Evolutionary conservation across 2,329 filamentous ascomycete species (phyloP).

Genomic region (Triangularia verruculosa): DNA sequence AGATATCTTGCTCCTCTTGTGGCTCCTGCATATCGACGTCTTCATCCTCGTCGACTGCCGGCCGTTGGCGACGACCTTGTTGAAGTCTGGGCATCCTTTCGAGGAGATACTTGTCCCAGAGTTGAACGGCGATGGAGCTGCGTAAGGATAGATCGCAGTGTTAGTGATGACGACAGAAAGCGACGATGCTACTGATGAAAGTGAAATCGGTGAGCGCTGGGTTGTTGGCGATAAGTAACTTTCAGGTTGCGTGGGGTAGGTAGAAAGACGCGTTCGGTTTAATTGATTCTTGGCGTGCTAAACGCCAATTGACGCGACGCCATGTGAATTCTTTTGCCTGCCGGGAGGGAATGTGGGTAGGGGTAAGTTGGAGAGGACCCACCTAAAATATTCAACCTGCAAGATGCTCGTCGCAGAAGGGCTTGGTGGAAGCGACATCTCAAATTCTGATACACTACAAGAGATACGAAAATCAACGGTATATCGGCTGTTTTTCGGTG

Average conservation of each 20-base stretch:
- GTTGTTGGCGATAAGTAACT: neutral
- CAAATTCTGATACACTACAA: neutral
- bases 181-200: neutral
- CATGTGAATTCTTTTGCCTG: neutral
- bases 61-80: conserved; percentile 11
- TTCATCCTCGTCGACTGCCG: conserved; percentile 17
- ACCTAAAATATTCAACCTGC: conserved; percentile 24
- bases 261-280: neutral
- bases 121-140: neutral
- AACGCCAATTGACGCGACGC: conserved; percentile 9
- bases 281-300: conserved; percentile 9
- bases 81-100: neutral
- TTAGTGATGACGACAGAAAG: neutral
- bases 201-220: no score
- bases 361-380: conserved; percentile 12
- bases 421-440: neutral
- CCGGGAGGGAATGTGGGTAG: neutral
- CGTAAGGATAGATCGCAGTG: neutral
- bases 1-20: conserved; percentile 12
- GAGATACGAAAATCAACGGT: neutral
- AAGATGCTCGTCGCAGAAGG: neutral
- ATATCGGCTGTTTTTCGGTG: neutral
- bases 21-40: conserved; percentile 24
- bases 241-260: neutral
- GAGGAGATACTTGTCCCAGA: neutral